phyloP scores from a whole-genome alignment of 2,329 filamentous ascomycete genomes.

The Beauveria sp. region DNA sequence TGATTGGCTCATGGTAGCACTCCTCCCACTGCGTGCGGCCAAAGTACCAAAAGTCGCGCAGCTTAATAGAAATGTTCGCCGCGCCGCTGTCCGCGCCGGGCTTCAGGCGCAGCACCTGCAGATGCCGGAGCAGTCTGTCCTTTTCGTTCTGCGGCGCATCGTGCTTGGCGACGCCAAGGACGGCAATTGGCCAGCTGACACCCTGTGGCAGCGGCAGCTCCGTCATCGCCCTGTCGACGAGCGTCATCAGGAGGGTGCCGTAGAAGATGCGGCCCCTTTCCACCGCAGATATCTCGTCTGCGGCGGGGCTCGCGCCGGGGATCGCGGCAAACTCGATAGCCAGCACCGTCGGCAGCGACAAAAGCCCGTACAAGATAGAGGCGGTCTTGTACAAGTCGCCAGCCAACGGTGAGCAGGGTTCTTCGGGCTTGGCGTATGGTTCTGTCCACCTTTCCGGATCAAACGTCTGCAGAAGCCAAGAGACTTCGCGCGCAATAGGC shows the following conservation, averaged over 20 bases:
- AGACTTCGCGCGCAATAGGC: constrained; percentile 2
- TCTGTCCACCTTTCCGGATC: neutral
- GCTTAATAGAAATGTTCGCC: neutral
- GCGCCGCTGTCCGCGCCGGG: constrained; percentile 6
- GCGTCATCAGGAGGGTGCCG: neutral
- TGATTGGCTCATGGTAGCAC: constrained; percentile 5
- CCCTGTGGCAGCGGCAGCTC: constrained; percentile 2
- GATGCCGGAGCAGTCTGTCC: neutral
- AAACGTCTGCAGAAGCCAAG: neutral
- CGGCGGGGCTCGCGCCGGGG: neutral
- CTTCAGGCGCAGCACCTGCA: neutral
- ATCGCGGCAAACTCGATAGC: neutral
- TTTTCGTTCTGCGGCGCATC: constrained; percentile 1
- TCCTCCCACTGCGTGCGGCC: constrained; percentile 3
- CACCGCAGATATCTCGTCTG: neutral
- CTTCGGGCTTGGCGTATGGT: constrained; percentile 1
- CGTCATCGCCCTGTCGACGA: neutral
- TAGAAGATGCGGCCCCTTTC: neutral
- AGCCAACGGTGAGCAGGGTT: neutral
- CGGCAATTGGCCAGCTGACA: constrained; percentile 3
- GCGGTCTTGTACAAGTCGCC: constrained; percentile 4
- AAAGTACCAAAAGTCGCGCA: constrained; percentile 8
- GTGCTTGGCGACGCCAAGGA: constrained; percentile 2
- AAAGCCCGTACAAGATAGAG: neutral
- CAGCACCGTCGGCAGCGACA: constrained; percentile 1